Base-by-base conservation (phyloP, 192 early-diverging fungal genomes). In the Dissophora globulifera region DNA sequence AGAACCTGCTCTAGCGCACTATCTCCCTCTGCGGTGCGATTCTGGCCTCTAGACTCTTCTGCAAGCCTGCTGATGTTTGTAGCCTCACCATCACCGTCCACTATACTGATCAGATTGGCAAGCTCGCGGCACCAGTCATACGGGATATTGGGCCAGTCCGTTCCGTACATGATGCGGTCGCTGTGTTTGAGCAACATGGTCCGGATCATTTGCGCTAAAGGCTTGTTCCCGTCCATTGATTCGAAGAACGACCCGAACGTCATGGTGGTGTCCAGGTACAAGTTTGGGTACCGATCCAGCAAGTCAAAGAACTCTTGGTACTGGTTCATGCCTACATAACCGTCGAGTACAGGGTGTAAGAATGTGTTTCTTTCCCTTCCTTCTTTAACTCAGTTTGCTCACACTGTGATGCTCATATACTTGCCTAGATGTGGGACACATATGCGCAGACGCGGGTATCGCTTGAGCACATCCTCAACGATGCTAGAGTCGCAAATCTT, bases 191-290 rank as follows among this genome's bases (percentile, higher is more conserved):
- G 30, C 25, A 72, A 22, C 71, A 79, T 71, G 15, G 49, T 58
- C 19, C 55, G 41, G 0, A 64, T 27, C 43, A 74, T 31, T 6
- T 62, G n/a, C 4, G 51, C 58, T 31, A 67, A n/a, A 2, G 52
- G 52, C 30, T 69, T 59, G 46, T 61, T 31, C 3, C 59, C 74
- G 4, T 80, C 54, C 29, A 64, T 38, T 3, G 42, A 35, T 29
- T 71, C 58, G 4, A 75, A 72, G 45, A 81, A 62, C 13, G 59
- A 41, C 0, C 43, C 59, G 7, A 80, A 40, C 22, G 59, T 60
- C 70, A 80, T 78, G 9, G 79, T 81, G 0, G 79, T 81, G 23
- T 81, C 79, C 25, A 81, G 75, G 22, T 81, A 81, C 11, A 81
- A 33, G 30, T 81, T 81, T 9, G 75, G 79, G 45, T 62, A 67